Base-by-base conservation (phyloP, 2,329 filamentous ascomycete species). In the Chaetomiaceae sp. region DNA sequence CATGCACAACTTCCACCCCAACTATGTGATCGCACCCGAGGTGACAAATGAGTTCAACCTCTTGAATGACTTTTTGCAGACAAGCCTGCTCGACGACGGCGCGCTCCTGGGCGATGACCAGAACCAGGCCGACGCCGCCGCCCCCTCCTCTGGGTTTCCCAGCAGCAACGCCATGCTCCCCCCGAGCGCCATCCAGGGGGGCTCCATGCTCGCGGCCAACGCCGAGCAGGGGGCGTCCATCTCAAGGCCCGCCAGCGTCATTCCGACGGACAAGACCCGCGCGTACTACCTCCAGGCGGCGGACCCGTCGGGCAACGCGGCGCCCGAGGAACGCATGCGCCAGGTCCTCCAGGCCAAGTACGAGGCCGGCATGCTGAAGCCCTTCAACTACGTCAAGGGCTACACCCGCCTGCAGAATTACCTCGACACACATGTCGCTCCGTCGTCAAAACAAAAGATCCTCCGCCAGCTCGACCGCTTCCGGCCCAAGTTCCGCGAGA, bases 231-330 rank as follows among this genome's bases (percentile, higher is more conserved):
- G 64, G 58, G 81, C 78, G 58, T 68, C 78, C 21, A 81, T 85
- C 48, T 78, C 82, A 31, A 76, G 82, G 43, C 78, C 85, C 2
- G 70, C 73, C 34, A 84, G 82, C 56, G 74, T 76, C 12, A 76
- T 83, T 44, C 82, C 82, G 3, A 75, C 79, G 50, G 87, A 93
- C 63, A 83, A 82, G 66, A 76, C 87, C 9, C 80, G 88, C 60
- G 92, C 97, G 66, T 99, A 96, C 70, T 97, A 96, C 71, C 86
- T 97, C 70, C 95, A 95, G 58, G 93, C 93, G 13, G 93, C 93
- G 44, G 93, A 99, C 67, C 93, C 93, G 2, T 89, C 89, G 5
- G 92, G 92, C 46, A 81, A 81, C 60, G 79, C 89, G 60, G 87
- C 86, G 19, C 90, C 93, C 12, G 91, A 96, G 68, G 89, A 96